A percentile compares a stretch with the other conserved stretches of the same genome.
Evolutionary conservation across 805 yeast genomes (phyloP).

Genomic region (Candida tallmaniae): DNA sequence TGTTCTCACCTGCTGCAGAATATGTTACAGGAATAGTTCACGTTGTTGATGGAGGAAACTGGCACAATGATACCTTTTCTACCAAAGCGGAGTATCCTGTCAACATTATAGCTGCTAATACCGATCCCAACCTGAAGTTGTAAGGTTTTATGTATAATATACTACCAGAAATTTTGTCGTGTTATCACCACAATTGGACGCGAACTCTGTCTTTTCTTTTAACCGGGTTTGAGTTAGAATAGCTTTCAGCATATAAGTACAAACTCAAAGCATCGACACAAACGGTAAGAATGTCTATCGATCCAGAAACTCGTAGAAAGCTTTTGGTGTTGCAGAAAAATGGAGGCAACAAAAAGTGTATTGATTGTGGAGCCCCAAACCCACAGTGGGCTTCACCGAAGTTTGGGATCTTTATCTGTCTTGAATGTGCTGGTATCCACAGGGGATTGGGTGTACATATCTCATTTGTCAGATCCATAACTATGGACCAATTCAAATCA

Average conservation of each 20-base stretch:
- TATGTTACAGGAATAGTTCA: conserved; percentile 76
- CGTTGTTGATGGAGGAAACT: conserved; percentile 85
- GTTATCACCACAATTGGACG: too few species aligned
- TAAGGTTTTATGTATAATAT: not conserved
- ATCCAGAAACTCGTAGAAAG: conserved; percentile 87
- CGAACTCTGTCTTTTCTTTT: too few species aligned
- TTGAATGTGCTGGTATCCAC: conserved; percentile 97
- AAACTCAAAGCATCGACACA: too few species aligned
- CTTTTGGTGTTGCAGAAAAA: conserved; percentile 69
- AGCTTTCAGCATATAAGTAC: too few species aligned
- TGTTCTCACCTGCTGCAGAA: conserved; percentile 76
- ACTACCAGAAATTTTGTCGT: too few species aligned
- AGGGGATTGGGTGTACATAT: conserved; percentile 95
- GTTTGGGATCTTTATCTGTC: conserved; percentile 93
- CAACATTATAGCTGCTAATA: conserved; percentile 11
- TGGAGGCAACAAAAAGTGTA: conserved; percentile 74
- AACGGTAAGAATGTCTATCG: conserved; percentile 59
- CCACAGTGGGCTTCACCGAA: conserved; percentile 99
- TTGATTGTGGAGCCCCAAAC: conserved; percentile 91
- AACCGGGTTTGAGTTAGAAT: too few species aligned
- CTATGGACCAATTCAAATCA: conserved; percentile 97
- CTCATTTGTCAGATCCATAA: conserved; percentile 92
- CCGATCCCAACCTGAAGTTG: conserved; percentile 2
- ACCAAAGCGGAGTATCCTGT: conserved; percentile 29
- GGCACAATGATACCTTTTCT: conserved; percentile 59